phyloP scores from a whole-genome alignment of 1,139 yeast genomes.

The Diutina scorzettiae region DNA sequence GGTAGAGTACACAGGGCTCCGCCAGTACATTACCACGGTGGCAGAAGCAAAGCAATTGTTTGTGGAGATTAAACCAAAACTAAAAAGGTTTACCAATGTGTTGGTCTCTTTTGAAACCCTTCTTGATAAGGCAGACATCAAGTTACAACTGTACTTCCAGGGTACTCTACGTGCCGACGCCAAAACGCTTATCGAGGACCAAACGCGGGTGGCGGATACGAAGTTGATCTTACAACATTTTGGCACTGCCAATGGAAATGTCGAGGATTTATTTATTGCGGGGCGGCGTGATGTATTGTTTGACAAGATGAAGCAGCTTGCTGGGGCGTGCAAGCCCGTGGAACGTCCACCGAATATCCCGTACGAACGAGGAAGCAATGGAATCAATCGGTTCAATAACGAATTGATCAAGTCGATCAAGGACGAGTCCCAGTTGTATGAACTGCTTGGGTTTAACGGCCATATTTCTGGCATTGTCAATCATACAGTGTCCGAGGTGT shows the following conservation, averaged over 20 bases:
- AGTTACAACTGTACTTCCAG: conserved; percentile 24
- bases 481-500: neutral
- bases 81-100: conserved; percentile 39
- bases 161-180: conserved; percentile 10
- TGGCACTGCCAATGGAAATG: conserved; percentile 11
- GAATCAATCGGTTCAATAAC: conserved; percentile 4
- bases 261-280: conserved; percentile 8
- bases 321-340: conserved; percentile 24
- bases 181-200: conserved; percentile 13
- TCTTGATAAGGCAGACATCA: conserved; percentile 34
- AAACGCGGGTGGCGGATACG: neutral
- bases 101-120: conserved; percentile 33
- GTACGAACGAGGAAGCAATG: conserved; percentile 38
- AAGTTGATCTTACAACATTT: conserved; percentile 27
- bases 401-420: neutral
- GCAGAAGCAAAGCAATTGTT: conserved; percentile 22
- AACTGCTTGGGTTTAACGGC: neutral
- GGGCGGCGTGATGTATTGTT: conserved; percentile 22
- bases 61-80: conserved; percentile 23
- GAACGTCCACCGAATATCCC: conserved; percentile 28
- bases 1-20: conserved; percentile 27
- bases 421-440: neutral
- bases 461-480: neutral
- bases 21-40: conserved; percentile 27
- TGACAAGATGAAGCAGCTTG: conserved; percentile 26